A percentile compares a stretch with the other conserved stretches of the same genome.
Conservation (phyloP, 192 early-diverging fungal species). For the Coemansia sp. region DNA sequence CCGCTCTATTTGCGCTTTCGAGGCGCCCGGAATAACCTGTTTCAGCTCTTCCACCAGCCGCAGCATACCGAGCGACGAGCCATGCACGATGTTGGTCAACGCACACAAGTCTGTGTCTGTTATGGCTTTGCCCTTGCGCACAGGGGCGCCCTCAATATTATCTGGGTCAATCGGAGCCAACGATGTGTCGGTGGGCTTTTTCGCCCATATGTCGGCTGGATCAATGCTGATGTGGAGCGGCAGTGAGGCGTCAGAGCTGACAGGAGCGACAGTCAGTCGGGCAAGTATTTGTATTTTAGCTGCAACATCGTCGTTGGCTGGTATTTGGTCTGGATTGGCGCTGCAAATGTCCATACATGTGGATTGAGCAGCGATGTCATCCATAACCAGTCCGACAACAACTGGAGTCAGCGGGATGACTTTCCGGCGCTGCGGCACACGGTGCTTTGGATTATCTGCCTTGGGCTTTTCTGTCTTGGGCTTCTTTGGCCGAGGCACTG, state of each 20-base stretch:
- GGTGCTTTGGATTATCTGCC: background rate
- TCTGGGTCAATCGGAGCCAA: background rate
- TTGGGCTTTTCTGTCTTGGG: background rate
- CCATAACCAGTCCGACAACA: constrained; percentile 29
- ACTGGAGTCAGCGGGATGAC: constrained; percentile 40
- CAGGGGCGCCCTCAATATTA: background rate
- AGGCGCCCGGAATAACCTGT: constrained; percentile 23
- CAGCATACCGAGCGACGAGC: constrained; percentile 35
- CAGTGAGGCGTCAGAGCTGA: background rate
- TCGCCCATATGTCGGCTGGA: constrained; percentile 12
- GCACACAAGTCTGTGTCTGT: constrained; percentile 27
- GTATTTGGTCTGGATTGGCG: background rate
- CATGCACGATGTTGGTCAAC: constrained; percentile 39
- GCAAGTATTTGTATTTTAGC: background rate
- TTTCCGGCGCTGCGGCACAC: constrained; percentile 16
- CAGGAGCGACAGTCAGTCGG: constrained; percentile 12
- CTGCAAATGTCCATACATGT: constrained; percentile 2
- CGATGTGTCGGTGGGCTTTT: background rate
- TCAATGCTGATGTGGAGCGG: constrained; percentile 29
- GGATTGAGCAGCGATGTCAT: background rate
- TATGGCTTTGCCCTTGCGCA: constrained; percentile 22
- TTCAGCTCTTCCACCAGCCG: constrained; percentile 43
- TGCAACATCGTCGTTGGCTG: background rate
- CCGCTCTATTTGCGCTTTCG: constrained; percentile 51
- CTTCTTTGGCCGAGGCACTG: background rate